Percentiles rank a stretch among this genome's conserved stretches.
Conservation (phyloP, 1,139 yeast genomes). For the Hyphopichia buzzinii region DNA sequence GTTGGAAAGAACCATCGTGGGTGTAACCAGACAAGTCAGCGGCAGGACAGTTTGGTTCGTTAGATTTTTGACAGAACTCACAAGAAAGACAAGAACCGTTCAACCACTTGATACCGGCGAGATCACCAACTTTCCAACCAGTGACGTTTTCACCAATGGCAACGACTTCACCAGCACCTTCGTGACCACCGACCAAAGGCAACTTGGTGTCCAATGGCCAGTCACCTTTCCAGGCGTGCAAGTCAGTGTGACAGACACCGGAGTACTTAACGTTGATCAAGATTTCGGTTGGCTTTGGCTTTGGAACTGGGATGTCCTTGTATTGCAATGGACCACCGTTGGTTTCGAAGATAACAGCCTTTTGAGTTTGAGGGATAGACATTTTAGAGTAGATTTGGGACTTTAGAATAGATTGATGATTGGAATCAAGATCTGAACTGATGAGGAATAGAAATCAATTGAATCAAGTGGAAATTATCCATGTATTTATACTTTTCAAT, state of each 20-base stretch:
- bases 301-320: constrained; percentile 64
- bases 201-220: constrained; percentile 66
- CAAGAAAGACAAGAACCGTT: constrained; percentile 73
- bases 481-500: no score
- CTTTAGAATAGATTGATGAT: no score
- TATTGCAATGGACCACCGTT: constrained; percentile 63
- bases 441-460: no score
- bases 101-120: constrained; percentile 74
- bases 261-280: constrained; percentile 63
- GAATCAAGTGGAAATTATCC: no score
- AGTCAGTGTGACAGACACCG: constrained; percentile 68
- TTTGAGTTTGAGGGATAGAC: constrained; percentile 60
- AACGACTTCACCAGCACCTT: constrained; percentile 83
- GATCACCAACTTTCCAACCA: constrained; percentile 72
- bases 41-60: constrained; percentile 66
- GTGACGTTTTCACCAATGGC: constrained; percentile 66
- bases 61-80: constrained; percentile 66
- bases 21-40: constrained; percentile 78
- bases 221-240: constrained; percentile 74
- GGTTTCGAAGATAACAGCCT: constrained; percentile 69
- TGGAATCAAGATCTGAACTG: no score
- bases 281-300: constrained; percentile 57
- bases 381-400: no score
- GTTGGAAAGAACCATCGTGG: constrained; percentile 82
- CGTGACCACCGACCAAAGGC: constrained; percentile 81